Evolutionary conservation across 257 asterid species (phyloP), one percentile per base, ranked within the genome.

Genomic region (Lycium barbarum): DNA sequence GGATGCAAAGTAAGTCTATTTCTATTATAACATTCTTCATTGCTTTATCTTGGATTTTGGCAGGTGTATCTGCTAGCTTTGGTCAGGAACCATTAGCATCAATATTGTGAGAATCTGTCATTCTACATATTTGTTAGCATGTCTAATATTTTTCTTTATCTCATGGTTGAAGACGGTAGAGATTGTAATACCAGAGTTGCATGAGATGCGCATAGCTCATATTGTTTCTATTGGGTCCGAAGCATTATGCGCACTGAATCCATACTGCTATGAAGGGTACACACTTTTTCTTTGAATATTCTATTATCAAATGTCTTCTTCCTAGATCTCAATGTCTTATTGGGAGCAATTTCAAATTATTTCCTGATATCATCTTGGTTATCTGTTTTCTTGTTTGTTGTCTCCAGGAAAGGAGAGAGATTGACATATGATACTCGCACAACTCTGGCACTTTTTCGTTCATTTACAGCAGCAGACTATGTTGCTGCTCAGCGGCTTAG

Each of bases 401-500:
- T 80, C n/a, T 86, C 81, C 82, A 97, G 99, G 82, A 92, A 91
- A 83, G 89, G 91, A 83, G 88, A 71, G 85, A 84, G 91, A 83
- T 91, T 92, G 81, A 89, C 98, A 76, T 90, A 74, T 58, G 99
- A 97, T 86, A 90, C 96, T 4, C 92, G 99, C 84, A 97, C 96
- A 63, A 97, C 90, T 89, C 92, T 94, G 84, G 94, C 98, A 40
- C 92, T 97, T 78, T 97, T 97, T 81, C 91, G 94, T 89, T 92
- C 99, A 68, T 95, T 95, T 88, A 78, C 98, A 65, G 99, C 97
- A 71, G 84, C 93, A 81, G 99, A 97, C 70, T 97, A 97, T 87
- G 99, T 97, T 87, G 90, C 98, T 87, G 97, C 99, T 80, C 99
- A 97, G 89, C 87, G 99, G 87, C 93, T 95, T 68, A 91, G 99